Percentiles rank a stretch among this genome's conserved stretches.
Conservation (phyloP, 129 eudicot species). For the Apium graveolens region DNA sequence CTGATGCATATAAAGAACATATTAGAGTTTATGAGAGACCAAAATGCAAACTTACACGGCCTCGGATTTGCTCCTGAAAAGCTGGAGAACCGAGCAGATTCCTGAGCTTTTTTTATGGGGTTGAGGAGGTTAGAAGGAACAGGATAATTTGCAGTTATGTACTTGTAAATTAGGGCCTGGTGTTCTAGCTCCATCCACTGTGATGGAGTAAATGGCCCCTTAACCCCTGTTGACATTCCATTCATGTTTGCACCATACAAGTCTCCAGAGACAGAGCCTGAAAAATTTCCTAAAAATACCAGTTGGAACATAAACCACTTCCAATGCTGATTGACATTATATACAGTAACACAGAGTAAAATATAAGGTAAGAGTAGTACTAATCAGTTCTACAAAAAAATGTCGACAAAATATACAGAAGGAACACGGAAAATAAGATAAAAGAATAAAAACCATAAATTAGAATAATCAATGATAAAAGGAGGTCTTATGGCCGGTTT, state of each 20-base stretch:
- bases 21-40: background rate
- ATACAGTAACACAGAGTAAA: background rate
- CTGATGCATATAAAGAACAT: background rate
- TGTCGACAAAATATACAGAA: background rate
- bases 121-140: constrained; percentile 77
- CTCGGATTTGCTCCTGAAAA: constrained; percentile 35
- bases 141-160: constrained; percentile 73
- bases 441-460: background rate
- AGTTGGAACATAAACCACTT: background rate
- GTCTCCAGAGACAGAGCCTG: constrained; percentile 46
- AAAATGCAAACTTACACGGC: constrained; percentile 40
- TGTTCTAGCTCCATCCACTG: constrained; percentile 94
- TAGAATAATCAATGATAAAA: background rate
- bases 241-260: constrained; percentile 30
- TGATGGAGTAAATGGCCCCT: constrained; percentile 67
- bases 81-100: constrained; percentile 49
- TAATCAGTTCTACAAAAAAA: too few relatives aligned
- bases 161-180: constrained; percentile 88
- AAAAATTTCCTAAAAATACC: too few relatives aligned
- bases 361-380: background rate
- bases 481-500: background rate
- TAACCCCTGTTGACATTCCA: constrained; percentile 28
- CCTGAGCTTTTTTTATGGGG: constrained; percentile 84
- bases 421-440: background rate
- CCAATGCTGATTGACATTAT: background rate